Conservation (phyloP, 371 early-diverging fungal genomes). For the Coemansia sp. region DNA sequence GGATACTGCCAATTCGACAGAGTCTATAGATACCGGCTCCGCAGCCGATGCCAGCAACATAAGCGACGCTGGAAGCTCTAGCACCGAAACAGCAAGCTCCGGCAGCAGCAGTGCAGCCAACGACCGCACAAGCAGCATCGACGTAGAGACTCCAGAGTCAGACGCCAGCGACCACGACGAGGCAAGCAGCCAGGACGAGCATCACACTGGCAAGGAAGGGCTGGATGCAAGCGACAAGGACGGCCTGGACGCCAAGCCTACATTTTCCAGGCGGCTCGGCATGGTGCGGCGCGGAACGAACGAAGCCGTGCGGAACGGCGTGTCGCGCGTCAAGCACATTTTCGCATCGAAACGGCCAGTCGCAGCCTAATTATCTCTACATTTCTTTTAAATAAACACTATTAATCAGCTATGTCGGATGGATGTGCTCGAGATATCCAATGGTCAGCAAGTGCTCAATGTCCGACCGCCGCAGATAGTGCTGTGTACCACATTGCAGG, state of each 20-base stretch:
- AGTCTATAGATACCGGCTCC: not conserved
- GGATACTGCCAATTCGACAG: not conserved
- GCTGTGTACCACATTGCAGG: conserved; percentile 75
- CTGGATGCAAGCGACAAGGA: conserved; percentile 6
- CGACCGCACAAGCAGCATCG: not conserved
- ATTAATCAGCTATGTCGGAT: conserved; percentile 17
- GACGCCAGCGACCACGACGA: not conserved
- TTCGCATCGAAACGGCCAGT: conserved; percentile 37
- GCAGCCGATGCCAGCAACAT: not conserved
- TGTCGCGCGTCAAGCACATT: conserved; percentile 41
- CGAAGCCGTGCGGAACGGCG: conserved; percentile 40
- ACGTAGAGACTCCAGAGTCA: not conserved
- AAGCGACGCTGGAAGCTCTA: not conserved
- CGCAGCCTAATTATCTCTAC: conserved; percentile 17
- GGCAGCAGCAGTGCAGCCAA: not conserved
- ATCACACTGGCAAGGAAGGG: not conserved
- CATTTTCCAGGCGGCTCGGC: conserved; percentile 15
- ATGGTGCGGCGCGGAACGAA: conserved; percentile 41
- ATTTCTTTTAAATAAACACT: not conserved
- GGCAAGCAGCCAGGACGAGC: not conserved
- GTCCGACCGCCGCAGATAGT: conserved; percentile 81
- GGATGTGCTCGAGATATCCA: conserved; percentile 75
- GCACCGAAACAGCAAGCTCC: not conserved
- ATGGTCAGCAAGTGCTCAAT: conserved; percentile 84
- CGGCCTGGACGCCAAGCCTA: conserved; percentile 2